Evolutionary conservation across 176 grass and related monocot species (phyloP), one percentile per base, ranked within the genome.

Genomic region (Otatea glauca): DNA sequence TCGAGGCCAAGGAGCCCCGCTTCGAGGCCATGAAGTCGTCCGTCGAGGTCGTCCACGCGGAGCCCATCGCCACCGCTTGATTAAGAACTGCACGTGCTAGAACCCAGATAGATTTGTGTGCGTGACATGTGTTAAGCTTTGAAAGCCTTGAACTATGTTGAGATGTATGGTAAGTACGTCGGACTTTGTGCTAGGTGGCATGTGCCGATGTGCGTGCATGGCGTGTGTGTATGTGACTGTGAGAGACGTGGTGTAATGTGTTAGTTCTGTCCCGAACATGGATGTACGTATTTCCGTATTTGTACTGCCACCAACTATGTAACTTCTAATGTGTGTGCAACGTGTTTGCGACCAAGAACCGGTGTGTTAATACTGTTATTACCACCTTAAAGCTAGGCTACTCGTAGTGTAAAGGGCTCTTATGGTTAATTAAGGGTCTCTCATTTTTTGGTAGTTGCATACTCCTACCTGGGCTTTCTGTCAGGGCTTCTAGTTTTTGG

Each of bases 1-100:
- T 99, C 35, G 75, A 99, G 90, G 92, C 91, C 77, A 99, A 99
- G 84, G 93, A 92, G 78, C 93, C 97, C 0, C 89, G 97, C 3
- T 99, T 99, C 78, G 55, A 94, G 77, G 81, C 91, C 74, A 96
- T 99, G 92, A 99, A 96, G 66, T 70, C 89, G 25, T 21, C 86
- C 70, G 81, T 80, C 70, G 63, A 84, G 54, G 62, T 42, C 20
- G 44, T 74, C 27, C 72, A 45, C 53, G 43, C 79, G 16, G 75
- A 58, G 70, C 79, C 88, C 23, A 86, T 96, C 78, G 86, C 87
- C 54, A 90, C 93, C 38, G 50, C 73, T 5, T 92, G 70, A 93
- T 5, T 0, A 62, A 4, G 20, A 65, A 32, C 25, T n/a, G 71
- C 16, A 12, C 72, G 27, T 35, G 27, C 48, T 27, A 21, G 17